A percentile compares a stretch with the other conserved stretches of the same genome.
Conservation (phyloP, 305 asterid species). For the Coffea humblotiana region DNA sequence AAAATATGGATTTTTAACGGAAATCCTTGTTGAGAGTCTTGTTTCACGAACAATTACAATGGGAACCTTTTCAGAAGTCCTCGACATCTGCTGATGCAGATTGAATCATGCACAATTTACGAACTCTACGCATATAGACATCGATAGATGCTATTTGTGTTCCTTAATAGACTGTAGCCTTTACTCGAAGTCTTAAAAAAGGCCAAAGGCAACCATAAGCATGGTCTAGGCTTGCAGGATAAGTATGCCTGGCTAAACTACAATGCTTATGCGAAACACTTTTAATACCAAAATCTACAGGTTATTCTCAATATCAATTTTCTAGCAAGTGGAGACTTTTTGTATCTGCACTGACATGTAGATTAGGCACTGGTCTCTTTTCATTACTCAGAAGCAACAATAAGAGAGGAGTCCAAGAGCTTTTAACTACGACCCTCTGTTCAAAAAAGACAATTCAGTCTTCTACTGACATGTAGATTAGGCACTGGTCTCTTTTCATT, state of each 20-base stretch:
- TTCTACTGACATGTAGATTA: neutral
- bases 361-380: neutral
- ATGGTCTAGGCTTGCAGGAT: neutral
- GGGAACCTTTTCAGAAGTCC: neutral
- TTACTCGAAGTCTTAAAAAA: neutral
- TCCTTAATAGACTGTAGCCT: neutral
- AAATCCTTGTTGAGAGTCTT: neutral
- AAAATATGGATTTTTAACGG: neutral
- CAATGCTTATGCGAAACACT: neutral
- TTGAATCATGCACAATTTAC: neutral
- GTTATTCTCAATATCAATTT: neutral
- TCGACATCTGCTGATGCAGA: neutral
- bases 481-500: neutral
- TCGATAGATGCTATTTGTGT: neutral
- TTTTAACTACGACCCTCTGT: neutral
- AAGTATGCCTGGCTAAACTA: neutral
- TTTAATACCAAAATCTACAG: neutral
- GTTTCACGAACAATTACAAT: neutral
- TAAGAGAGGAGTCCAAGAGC: neutral
- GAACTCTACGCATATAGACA: neutral
- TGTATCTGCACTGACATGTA: neutral
- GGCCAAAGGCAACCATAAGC: neutral
- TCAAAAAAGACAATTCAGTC: neutral
- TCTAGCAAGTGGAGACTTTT: neutral
- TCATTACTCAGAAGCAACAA: neutral